Base-by-base conservation (phyloP, 345 rosid species). In the Cardamine resedifolia region DNA sequence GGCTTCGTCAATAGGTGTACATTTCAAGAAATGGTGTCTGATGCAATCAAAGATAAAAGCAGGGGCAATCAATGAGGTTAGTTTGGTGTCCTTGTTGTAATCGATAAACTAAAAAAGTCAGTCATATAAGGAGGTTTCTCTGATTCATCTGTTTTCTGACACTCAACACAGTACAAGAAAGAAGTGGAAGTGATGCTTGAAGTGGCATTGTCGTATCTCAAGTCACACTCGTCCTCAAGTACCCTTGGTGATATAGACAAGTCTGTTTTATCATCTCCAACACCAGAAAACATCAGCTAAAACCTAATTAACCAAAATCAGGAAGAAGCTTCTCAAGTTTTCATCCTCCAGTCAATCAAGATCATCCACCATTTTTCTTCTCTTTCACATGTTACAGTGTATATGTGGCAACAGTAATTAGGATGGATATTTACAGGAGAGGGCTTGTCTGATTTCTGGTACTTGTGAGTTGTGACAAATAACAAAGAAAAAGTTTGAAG, bases 21-120 rank as follows among this genome's bases (percentile, higher is more conserved):
- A 94, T 83, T 88, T 94, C 68, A 94, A 91, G 85, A 94, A 94
- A 80, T 94, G 98, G 97, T 94, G 96, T 65, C 84, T 94, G 55
- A 94, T 94, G 98, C 98, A 94, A 76, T 91, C 96, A 12, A 94
- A 94, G 80, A 91, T 91, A 30, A 91, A 70, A 82, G 53, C 97
- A 26, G 96, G 97, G n/a, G 96, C 98, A 9, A 70, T 88, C 31
- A 74, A 78, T 6, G 98, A 94, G 96, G 98, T 89, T 50, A 18
- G 96, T 58, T 49, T 26, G 6, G 3, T 14, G 58, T 31, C 16
- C 19, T 18, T 58, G 0, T 48, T 61, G 55, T 62, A 19, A n/a
- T 44, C 10, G 23, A 38, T 38, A 4, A 26, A 31, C 18, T 24
- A n/a, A 36, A 64, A 3, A 21, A 48, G 16, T 59, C 11, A 44